phyloP scores from a whole-genome alignment of 2,329 filamentous ascomycete species.

The Fusarium sp. region DNA sequence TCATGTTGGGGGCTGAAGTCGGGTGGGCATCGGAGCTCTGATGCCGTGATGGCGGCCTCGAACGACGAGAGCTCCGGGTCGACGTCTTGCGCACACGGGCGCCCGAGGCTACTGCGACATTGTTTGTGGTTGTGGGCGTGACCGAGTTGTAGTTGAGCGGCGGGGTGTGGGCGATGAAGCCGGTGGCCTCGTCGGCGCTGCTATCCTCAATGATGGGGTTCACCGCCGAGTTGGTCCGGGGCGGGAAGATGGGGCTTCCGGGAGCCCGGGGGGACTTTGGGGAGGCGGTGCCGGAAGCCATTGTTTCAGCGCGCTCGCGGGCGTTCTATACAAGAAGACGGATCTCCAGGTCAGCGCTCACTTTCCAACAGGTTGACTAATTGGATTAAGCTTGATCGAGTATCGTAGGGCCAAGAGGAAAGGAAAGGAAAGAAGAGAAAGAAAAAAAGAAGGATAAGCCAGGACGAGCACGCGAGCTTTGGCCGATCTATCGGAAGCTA shows the following conservation, averaged over 20 bases:
- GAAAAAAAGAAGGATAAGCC: background rate
- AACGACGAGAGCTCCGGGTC: conserved; percentile 12
- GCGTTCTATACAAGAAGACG: conserved; percentile 48
- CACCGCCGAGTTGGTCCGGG: conserved; percentile 26
- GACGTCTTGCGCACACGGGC: conserved; percentile 28
- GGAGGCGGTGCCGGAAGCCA: conserved; percentile 45
- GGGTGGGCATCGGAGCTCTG: conserved; percentile 9
- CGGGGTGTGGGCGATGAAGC: conserved; percentile 50
- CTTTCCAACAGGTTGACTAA: background rate
- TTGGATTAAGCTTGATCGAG: background rate
- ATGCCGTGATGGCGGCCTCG: conserved; percentile 15
- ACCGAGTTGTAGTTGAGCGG: conserved; percentile 55
- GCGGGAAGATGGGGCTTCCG: conserved; percentile 30
- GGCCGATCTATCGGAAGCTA: conserved; percentile 31
- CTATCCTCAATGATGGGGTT: conserved; percentile 36
- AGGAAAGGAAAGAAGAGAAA: background rate
- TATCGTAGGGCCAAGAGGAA: conserved; percentile 2
- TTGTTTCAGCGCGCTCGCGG: conserved; percentile 55
- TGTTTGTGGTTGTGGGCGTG: conserved; percentile 24
- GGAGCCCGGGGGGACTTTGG: conserved; percentile 24
- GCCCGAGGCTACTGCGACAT: conserved; percentile 16
- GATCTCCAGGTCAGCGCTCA: conserved; percentile 4
- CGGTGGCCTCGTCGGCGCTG: conserved; percentile 54
- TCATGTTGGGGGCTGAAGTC: conserved; percentile 15
- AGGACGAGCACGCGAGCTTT: conserved; percentile 29